These are phyloP conservation scores for Lathyrus tuberosus DNA, from an alignment of 306 rosid genomes.

Conservation along the genomic window DNA sequence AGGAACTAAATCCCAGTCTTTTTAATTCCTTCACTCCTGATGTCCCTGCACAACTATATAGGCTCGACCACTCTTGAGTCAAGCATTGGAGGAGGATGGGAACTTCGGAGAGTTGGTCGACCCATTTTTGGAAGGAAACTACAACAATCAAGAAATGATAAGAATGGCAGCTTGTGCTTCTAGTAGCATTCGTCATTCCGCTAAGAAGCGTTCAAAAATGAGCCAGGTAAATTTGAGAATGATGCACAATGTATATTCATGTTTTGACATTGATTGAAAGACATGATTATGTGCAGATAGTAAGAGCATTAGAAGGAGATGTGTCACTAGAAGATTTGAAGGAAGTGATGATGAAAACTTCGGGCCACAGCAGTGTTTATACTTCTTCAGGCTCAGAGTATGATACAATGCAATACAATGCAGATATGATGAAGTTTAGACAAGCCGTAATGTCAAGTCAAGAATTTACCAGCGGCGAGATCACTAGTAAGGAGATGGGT, in stretches of 20 bases:
- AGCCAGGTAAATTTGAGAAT: constrained; percentile 58
- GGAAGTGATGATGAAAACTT: constrained; percentile 47
- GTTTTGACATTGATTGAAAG: too few relatives aligned
- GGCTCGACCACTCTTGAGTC: constrained; percentile 76
- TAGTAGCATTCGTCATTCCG: constrained; percentile 83
- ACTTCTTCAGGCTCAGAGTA: constrained; percentile 57
- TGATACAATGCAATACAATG: constrained; percentile 59
- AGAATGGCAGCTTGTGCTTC: constrained; percentile 79
- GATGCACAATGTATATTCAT: too few relatives aligned
- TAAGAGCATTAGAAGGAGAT: constrained; percentile 73
- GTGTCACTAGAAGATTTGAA: constrained; percentile 67
- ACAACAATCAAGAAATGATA: constrained; percentile 61
- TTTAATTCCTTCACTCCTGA: too few relatives aligned
- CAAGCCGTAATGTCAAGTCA: constrained; percentile 52
- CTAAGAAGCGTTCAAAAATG: constrained; percentile 74
- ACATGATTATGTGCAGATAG: constrained; percentile 49
- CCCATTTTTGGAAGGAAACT: constrained; percentile 56
- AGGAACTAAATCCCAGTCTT: too few relatives aligned
- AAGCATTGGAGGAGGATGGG: constrained; percentile 50
- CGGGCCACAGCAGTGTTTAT: constrained; percentile 31
- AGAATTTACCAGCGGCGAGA: constrained; percentile 54
- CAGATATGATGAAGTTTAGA: constrained; percentile 72
- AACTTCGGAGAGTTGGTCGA: constrained; percentile 58
- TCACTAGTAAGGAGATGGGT: constrained; percentile 43
- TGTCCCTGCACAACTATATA: neutral